Conservation (phyloP, 202 grass and related monocot genomes). For the Elaeis oleifera region DNA sequence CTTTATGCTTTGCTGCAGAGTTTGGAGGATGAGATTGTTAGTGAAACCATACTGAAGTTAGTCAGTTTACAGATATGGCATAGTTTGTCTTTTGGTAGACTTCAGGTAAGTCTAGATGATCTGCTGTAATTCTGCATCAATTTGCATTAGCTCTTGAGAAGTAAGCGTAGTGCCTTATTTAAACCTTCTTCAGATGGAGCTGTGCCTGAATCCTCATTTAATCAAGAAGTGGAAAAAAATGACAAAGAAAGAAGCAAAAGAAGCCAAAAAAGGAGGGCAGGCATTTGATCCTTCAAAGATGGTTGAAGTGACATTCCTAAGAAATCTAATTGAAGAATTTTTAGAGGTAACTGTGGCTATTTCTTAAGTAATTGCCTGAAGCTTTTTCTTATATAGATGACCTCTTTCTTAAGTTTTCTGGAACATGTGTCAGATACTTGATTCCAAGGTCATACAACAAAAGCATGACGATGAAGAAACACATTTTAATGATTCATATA, state of each 20-base stretch:
- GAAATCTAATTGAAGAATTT: constrained; percentile 88
- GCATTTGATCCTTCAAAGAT: constrained; percentile 43
- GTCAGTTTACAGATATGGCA: constrained; percentile 86
- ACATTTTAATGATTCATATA: constrained; percentile 30
- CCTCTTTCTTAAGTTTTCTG: background rate
- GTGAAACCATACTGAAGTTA: constrained; percentile 82
- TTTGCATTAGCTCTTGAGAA: background rate
- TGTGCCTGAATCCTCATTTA: constrained; percentile 78
- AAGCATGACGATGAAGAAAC: constrained; percentile 41
- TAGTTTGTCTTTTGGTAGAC: constrained; percentile 65
- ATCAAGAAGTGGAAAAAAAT: constrained; percentile 97
- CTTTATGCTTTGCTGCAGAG: constrained; percentile 42
- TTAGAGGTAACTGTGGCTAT: constrained; percentile 50
- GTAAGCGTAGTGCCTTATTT: constrained; percentile 14
- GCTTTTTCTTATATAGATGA: background rate
- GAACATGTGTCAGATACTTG: constrained; percentile 51
- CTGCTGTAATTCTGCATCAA: background rate
- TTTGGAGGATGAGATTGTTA: constrained; percentile 91
- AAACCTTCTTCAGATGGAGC: constrained; percentile 69
- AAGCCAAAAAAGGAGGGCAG: constrained; percentile 55
- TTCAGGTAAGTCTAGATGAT: constrained; percentile 47
- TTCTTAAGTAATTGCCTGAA: background rate
- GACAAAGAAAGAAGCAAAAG: constrained; percentile 81
- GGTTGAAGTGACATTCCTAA: constrained; percentile 71
- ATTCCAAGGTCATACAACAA: constrained; percentile 65